Evolutionary conservation across 192 early-diverging fungal species (phyloP).

Genomic region (Entomortierella beljakovae): DNA sequence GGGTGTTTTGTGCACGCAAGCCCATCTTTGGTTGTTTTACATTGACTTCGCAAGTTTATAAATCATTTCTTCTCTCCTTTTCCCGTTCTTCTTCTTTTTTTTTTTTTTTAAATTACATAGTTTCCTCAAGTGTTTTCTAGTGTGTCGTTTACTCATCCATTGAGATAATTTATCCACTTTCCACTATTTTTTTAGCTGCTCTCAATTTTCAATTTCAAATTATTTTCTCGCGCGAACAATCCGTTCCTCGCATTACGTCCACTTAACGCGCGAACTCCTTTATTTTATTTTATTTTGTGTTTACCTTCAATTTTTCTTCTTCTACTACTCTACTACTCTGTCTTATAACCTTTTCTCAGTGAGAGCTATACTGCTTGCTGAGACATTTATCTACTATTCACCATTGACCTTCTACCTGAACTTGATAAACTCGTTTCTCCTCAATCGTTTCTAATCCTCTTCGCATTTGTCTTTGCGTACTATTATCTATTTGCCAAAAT

Average conservation of each 20-base stretch:
- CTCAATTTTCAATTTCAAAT: too few relatives aligned
- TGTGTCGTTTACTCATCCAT: too few relatives aligned
- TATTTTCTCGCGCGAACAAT: too few relatives aligned
- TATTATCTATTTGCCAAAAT: constrained; percentile 37
- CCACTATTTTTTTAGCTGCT: too few relatives aligned
- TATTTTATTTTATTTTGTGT: neutral
- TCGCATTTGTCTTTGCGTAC: constrained; percentile 25
- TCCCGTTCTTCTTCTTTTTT: neutral
- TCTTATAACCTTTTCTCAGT: neutral
- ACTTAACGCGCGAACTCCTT: too few relatives aligned
- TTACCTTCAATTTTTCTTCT: neutral
- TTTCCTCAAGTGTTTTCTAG: too few relatives aligned
- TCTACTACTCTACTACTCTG: neutral
- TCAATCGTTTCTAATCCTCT: constrained; percentile 32
- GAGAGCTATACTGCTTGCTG: constrained; percentile 27
- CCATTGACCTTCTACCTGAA: constrained; percentile 33
- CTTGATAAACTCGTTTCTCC: constrained; percentile 17
- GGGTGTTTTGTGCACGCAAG: too few relatives aligned
- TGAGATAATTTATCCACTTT: too few relatives aligned
- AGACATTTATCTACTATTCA: constrained; percentile 13
- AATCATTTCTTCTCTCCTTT: constrained; percentile 2
- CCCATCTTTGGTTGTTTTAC: neutral
- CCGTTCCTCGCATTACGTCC: too few relatives aligned
- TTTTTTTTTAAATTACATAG: too few relatives aligned
- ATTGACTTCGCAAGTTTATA: neutral